Evolutionary conservation across 305 asterid genomes (phyloP), one percentile per base, ranked within the genome.

Genomic region (Fraxinus platypoda): DNA sequence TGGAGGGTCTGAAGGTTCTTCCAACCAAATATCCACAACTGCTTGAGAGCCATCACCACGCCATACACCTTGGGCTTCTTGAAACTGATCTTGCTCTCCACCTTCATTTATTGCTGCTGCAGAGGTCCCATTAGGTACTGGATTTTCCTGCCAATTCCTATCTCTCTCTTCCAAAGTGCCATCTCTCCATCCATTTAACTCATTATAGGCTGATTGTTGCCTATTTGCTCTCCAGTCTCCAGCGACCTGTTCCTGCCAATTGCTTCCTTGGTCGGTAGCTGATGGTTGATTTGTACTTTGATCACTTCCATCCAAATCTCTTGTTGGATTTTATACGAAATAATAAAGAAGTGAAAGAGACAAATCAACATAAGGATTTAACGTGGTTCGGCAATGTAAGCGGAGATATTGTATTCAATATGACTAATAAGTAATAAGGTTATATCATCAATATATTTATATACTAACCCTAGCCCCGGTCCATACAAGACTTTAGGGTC

Each of bases 1-100:
- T 46, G 88, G 87, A 78, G 91, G 85, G 80, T 80, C 91, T n/a
- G 94, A 86, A 86, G 93, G 93, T 77, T 92, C 93, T 78, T 85
- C 94, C 15, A 94, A 88, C 99, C 97, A 94, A 90, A 84, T 90
- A 78, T 89, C 94, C 54, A 75, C 94, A 78, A 90, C 89, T 88
- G 91, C 99, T 79, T 84, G 89, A 52, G 95, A 86, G 81, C 88
- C 93, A 87, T 85, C 87, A 38, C 88, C 91, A 28, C 71, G 92
- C 97, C 92, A 91, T 86, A 84, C 93, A 73, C 85, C 91, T 54
- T 82, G 90, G 77, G 86, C 81, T 87, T 87, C 93, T 77, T 83
- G 94, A 46, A 85, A 66, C 62, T 5, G 90, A 78, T 1, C 88
- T 81, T 82, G 89, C 83, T 84, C 91, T 81, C 84, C 91, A 70